Conservation (phyloP, 2,329 filamentous ascomycete genomes). For the Sclerotinia spermophila region DNA sequence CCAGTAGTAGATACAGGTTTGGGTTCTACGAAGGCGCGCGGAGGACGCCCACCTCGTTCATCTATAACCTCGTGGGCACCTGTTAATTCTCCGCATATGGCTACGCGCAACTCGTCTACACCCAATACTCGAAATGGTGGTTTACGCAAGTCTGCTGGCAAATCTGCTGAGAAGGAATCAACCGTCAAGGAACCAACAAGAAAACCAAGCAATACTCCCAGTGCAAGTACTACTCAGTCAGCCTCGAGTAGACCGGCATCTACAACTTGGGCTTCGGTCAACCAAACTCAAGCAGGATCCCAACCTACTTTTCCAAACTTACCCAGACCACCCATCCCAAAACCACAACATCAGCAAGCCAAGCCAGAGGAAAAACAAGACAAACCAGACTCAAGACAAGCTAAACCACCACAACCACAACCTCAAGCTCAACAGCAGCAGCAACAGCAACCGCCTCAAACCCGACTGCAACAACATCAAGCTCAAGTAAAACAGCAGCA, state of each 20-base stretch:
- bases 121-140: slow-evolving; percentile 10
- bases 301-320: slow-evolving; percentile 12
- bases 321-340: slow-evolving; percentile 8
- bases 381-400: not conserved
- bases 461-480: not conserved
- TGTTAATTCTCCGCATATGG: slow-evolving; percentile 25
- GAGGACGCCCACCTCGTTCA: slow-evolving; percentile 13
- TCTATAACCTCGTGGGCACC: slow-evolving; percentile 27
- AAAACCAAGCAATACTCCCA: slow-evolving; percentile 8
- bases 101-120: slow-evolving; percentile 17
- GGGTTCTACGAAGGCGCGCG: slow-evolving; percentile 9
- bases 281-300: slow-evolving; percentile 14
- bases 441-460: not conserved
- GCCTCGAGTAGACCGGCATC: slow-evolving; percentile 5
- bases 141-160: not conserved
- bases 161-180: slow-evolving; percentile 1
- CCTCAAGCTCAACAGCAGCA: not conserved
- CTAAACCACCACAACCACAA: not conserved
- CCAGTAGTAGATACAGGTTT: slow-evolving; percentile 33
- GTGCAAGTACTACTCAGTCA: slow-evolving; percentile 13
- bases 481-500: not conserved
- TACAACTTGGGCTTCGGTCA: slow-evolving; percentile 21
- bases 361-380: not conserved
- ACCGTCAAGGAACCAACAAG: not conserved
- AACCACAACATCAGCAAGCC: slow-evolving; percentile 10